phyloP scores from a whole-genome alignment of 495 filamentous ascomycete species.

The Cercophora scortea region DNA sequence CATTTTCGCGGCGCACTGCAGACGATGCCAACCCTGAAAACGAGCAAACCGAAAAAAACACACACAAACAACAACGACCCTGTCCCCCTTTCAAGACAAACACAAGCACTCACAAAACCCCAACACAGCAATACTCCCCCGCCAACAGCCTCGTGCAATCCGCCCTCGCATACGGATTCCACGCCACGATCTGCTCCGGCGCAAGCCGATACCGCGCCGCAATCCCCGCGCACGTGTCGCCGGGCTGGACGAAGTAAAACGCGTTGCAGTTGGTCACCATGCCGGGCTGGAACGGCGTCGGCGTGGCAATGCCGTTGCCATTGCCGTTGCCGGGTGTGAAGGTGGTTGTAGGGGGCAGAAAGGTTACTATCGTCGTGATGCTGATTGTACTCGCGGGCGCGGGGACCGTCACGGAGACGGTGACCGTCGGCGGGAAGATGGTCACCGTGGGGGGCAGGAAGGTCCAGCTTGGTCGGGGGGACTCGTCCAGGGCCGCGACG shows the following conservation, averaged over 20 bases:
- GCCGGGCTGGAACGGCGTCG: slow-evolving; percentile 30
- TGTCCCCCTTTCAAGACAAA: neutral
- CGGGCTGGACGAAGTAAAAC: slow-evolving; percentile 28
- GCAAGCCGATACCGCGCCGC: slow-evolving; percentile 3
- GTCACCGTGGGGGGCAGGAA: neutral
- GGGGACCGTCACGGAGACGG: neutral
- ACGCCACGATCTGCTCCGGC: slow-evolving; percentile 5
- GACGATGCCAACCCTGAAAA: neutral
- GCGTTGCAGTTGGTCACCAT: slow-evolving; percentile 35
- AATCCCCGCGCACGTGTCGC: slow-evolving; percentile 10
- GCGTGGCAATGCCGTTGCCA: slow-evolving; percentile 15
- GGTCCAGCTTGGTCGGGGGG: neutral
- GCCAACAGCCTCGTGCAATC: slow-evolving; percentile 9
- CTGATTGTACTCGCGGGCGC: too few relatives aligned
- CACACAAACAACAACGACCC: neutral
- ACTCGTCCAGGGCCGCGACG: slow-evolving; percentile 1
- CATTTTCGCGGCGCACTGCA: neutral
- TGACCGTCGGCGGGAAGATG: neutral
- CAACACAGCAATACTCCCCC: slow-evolving; percentile 12
- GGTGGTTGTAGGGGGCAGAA: neutral
- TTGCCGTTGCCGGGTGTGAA: neutral
- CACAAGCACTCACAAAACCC: neutral
- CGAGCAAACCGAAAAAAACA: neutral
- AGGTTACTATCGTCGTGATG: neutral
- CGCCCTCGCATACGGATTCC: slow-evolving; percentile 6